These are phyloP conservation scores for Fusarium coicis DNA, from an alignment of 2,329 filamentous ascomycete species.

Conservation along the genomic window DNA sequence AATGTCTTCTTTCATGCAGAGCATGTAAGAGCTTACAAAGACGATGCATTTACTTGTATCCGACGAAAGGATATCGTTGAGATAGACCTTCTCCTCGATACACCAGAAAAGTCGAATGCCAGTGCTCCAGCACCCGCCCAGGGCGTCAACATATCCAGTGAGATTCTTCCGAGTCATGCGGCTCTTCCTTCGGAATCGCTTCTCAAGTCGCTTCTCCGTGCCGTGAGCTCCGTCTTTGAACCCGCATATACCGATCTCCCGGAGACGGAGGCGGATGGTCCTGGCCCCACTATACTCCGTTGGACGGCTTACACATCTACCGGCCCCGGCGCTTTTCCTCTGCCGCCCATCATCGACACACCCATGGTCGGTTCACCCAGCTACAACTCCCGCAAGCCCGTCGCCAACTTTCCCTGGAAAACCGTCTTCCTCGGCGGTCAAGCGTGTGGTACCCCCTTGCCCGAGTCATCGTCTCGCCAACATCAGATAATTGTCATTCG, in stretches of 20 bases:
- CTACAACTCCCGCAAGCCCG: conserved; percentile 52
- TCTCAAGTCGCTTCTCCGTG: conserved; percentile 59
- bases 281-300: conserved; percentile 57
- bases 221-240: conserved; percentile 58
- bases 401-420: conserved; percentile 70
- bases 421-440: conserved; percentile 77
- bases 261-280: conserved; percentile 43
- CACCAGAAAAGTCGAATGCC: conserved; percentile 41
- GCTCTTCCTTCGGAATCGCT: conserved; percentile 52
- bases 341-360: conserved; percentile 73
- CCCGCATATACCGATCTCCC: conserved; percentile 46
- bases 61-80: conserved; percentile 80
- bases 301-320: conserved; percentile 65
- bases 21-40: conserved; percentile 78
- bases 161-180: conserved; percentile 9
- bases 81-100: conserved; percentile 67
- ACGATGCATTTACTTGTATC: conserved; percentile 85
- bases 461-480: conserved; percentile 60
- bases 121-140: conserved; percentile 34
- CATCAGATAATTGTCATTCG: conserved; percentile 85
- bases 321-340: conserved; percentile 71
- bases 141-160: conserved; percentile 27
- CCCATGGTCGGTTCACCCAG: conserved; percentile 55
- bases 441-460: conserved; percentile 70
- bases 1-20: conserved; percentile 83